A percentile compares a stretch with the other conserved stretches of the same genome.
Conservation (phyloP, 148 eudicot genomes). For the Chenopodium berlandieri region DNA sequence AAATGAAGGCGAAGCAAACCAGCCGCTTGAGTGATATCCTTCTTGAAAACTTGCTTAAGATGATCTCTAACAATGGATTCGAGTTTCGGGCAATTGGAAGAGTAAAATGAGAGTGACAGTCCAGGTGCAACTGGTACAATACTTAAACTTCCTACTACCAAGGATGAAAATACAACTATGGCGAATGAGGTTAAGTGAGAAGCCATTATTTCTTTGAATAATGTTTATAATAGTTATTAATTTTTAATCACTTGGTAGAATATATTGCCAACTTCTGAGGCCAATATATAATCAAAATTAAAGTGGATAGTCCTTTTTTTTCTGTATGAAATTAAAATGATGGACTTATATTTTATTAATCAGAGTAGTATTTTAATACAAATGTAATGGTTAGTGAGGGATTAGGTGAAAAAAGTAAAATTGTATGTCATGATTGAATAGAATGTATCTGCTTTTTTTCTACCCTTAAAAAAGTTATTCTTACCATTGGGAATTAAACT, state of each 20-base stretch:
- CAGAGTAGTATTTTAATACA: too few relatives aligned
- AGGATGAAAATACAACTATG: background rate
- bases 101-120: background rate
- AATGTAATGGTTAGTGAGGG: background rate
- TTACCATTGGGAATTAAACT: background rate
- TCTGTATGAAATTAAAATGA: too few relatives aligned
- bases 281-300: background rate
- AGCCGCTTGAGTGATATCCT: background rate
- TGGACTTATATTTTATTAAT: too few relatives aligned
- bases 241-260: background rate
- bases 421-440: background rate
- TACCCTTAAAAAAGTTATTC: background rate
- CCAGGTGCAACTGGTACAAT: background rate
- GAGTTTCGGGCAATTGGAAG: background rate
- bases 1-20: background rate
- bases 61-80: background rate
- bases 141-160: background rate
- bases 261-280: background rate
- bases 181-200: background rate
- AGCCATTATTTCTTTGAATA: background rate
- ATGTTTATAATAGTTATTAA: background rate
- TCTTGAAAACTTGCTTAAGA: background rate
- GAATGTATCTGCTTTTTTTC: background rate
- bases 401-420: background rate
- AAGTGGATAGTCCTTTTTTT: background rate